phyloP scores from a whole-genome alignment of 202 grass and related monocot species.

The Cymbopogon flexuosus region DNA sequence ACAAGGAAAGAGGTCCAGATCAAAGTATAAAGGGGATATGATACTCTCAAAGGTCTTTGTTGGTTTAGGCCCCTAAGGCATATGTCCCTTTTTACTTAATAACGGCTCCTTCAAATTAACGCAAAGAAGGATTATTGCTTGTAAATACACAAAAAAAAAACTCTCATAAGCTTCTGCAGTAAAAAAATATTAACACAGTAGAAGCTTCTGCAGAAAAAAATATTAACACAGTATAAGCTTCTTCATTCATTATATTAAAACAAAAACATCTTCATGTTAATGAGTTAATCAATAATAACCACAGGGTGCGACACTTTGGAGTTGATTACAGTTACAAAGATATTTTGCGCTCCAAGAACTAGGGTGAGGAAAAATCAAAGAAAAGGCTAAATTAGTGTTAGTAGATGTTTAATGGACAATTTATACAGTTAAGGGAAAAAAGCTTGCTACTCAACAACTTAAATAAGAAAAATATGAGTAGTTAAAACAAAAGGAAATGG shows the following conservation, averaged over 20 bases:
- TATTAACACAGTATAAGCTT: background rate
- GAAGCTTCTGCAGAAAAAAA: background rate
- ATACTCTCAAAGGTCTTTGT: constrained; percentile 20
- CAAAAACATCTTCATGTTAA: background rate
- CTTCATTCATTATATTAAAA: background rate
- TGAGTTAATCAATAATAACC: no score
- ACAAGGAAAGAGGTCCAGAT: constrained; percentile 27
- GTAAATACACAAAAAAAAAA: background rate
- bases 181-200: background rate
- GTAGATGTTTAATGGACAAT: background rate
- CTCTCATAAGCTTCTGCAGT: background rate
- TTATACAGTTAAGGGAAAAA: background rate
- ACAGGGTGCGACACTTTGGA: background rate
- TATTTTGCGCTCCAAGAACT: no score
- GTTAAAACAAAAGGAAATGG: background rate
- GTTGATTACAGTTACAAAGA: background rate
- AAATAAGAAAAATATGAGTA: background rate
- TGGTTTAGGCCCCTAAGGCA: background rate
- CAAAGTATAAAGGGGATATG: constrained; percentile 24
- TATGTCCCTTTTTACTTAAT: no score
- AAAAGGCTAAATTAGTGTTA: background rate
- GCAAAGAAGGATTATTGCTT: background rate
- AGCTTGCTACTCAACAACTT: background rate
- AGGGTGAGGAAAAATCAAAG: background rate
- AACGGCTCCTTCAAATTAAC: background rate